Conservation (phyloP, 306 rosid genomes). For the Corylus americana region DNA sequence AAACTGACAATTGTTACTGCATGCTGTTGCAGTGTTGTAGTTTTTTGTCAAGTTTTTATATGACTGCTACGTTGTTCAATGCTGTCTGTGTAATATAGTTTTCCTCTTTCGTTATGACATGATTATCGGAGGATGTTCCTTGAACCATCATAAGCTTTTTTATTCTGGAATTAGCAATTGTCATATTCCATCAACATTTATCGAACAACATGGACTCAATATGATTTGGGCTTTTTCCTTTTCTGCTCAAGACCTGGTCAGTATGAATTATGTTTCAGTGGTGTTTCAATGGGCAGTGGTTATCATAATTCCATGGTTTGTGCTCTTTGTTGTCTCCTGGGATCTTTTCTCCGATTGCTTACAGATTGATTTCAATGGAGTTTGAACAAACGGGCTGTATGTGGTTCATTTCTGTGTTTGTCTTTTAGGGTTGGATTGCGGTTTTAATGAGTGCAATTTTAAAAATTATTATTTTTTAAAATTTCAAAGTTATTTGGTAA, state of each 20-base stretch:
- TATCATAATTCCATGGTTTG: no score
- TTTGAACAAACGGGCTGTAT: neutral
- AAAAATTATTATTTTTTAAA: no score
- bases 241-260: neutral
- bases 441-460: no score
- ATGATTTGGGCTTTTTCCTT: neutral
- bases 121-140: neutral
- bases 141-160: no score
- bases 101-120: conserved; percentile 11
- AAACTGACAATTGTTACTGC: conserved; percentile 5
- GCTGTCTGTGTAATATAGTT: conserved; percentile 27
- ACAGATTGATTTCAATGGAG: neutral
- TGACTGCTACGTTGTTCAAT: conserved; percentile 19
- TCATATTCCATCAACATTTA: neutral
- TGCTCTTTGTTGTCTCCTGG: no score
- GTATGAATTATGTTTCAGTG: neutral
- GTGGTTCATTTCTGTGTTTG: neutral
- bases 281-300: neutral
- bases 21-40: conserved; percentile 17
- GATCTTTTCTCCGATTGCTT: no score
- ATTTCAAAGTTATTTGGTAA: no score
- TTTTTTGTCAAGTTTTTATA: conserved; percentile 19
- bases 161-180: neutral
- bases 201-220: neutral
- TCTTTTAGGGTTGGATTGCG: no score